Evolutionary conservation across 192 early-diverging fungal species (phyloP).

Genomic region (Coemansia sp.): DNA sequence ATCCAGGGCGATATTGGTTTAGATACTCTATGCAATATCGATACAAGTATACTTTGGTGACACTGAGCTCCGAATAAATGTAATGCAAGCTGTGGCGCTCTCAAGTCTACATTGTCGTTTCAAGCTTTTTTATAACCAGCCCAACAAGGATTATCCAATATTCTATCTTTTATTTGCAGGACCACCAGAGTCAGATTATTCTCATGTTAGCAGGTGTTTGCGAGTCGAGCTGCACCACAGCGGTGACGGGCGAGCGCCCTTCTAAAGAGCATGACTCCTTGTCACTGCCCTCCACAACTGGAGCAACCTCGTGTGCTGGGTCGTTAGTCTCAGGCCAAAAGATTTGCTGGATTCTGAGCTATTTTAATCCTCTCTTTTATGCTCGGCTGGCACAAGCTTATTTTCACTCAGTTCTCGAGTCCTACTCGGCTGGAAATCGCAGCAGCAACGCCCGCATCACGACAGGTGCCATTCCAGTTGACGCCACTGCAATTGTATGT

Average conservation of each 20-base stretch:
- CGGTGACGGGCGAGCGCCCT: neutral
- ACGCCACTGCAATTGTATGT: constrained; percentile 22
- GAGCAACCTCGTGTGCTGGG: neutral
- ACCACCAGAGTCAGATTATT: too few species aligned
- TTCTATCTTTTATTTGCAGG: too few species aligned
- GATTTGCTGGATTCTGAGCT: constrained; percentile 26
- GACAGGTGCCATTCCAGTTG: constrained; percentile 8
- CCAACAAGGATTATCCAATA: too few species aligned
- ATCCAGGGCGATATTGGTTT: too few species aligned
- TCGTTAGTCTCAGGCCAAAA: constrained; percentile 9
- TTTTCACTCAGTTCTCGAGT: constrained; percentile 27
- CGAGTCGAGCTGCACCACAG: too few species aligned
- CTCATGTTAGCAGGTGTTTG: too few species aligned
- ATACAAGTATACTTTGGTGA: too few species aligned
- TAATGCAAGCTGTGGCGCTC: too few species aligned
- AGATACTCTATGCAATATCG: too few species aligned
- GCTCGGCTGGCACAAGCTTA: constrained; percentile 38
- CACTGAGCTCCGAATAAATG: too few species aligned
- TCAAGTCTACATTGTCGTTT: too few species aligned
- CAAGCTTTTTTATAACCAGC: too few species aligned
- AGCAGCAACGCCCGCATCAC: constrained; percentile 7
- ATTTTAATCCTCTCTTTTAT: constrained; percentile 45
- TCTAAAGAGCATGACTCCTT: constrained; percentile 16
- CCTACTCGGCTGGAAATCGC: neutral
- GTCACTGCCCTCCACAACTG: constrained; percentile 25